Evolutionary conservation across 352 stramenopile genomes (phyloP).

Genomic region (Phytophthora tentaculata): DNA sequence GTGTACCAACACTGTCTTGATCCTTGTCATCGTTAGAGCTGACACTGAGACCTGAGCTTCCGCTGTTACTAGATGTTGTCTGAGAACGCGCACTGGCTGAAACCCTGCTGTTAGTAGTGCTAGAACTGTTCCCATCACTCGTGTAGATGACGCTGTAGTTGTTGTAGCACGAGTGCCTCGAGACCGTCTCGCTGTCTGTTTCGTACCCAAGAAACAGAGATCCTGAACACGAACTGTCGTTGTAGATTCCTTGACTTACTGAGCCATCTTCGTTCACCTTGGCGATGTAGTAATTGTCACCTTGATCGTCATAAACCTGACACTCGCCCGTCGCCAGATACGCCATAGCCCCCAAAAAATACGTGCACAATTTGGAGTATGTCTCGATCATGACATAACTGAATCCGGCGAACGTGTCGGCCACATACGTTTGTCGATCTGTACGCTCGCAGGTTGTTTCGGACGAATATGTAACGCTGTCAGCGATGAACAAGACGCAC

Average conservation of each 20-base stretch:
- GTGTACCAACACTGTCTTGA: not conserved
- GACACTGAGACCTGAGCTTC: not conserved
- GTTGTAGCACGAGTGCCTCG: constrained; percentile 30
- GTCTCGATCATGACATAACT: constrained; percentile 33
- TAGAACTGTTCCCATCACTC: not conserved
- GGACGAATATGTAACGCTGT: constrained; percentile 17
- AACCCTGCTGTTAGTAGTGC: not conserved
- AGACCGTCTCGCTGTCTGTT: constrained; percentile 18
- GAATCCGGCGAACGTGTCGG: constrained; percentile 8
- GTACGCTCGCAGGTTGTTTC: constrained; percentile 13
- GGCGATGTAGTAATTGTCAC: constrained; percentile 17
- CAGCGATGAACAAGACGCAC: constrained; percentile 17
- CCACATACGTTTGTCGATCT: constrained; percentile 20
- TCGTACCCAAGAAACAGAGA: constrained; percentile 19
- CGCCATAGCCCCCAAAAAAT: constrained; percentile 20
- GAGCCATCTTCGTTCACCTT: constrained; percentile 28
- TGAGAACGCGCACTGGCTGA: constrained; percentile 1
- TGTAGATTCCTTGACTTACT: constrained; percentile 19
- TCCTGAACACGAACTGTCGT: constrained; percentile 21
- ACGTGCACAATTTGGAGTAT: constrained; percentile 13
- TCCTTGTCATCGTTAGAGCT: constrained; percentile 1
- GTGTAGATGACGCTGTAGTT: constrained; percentile 28
- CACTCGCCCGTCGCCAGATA: constrained; percentile 21
- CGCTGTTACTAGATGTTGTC: constrained; percentile 3
- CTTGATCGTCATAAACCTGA: constrained; percentile 19